phyloP scores from a whole-genome alignment of 805 yeast species.

The Candida manassasensis region DNA sequence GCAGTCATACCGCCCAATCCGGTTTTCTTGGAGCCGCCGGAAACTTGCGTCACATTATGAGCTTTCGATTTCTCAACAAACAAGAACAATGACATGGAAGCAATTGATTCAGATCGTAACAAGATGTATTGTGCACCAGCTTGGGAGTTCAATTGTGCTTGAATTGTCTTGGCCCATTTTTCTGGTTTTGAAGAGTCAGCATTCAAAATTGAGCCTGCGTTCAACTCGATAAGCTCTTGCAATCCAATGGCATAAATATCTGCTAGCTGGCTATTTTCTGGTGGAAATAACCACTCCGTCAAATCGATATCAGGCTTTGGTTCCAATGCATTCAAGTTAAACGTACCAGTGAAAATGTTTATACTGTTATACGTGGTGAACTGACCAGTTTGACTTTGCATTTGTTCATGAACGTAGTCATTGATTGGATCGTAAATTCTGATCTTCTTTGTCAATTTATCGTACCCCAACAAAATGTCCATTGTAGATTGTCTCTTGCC shows the following conservation, averaged over 20 bases:
- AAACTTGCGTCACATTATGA: conserved; percentile 65
- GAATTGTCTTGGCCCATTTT: conserved; percentile 73
- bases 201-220: conserved; percentile 83
- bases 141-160: conserved; percentile 52
- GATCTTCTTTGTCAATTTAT: conserved; percentile 62
- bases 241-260: conserved; percentile 87
- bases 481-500: conserved; percentile 85
- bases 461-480: conserved; percentile 79
- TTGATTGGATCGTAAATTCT: conserved; percentile 80
- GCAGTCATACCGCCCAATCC: conserved; percentile 97
- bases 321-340: conserved; percentile 73
- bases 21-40: conserved; percentile 92
- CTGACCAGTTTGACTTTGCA: conserved; percentile 43
- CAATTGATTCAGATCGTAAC: conserved; percentile 69
- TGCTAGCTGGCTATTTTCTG: conserved; percentile 48
- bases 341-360: conserved; percentile 75
- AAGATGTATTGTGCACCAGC: conserved; percentile 46
- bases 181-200: conserved; percentile 76
- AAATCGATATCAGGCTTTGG: conserved; percentile 49
- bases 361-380: conserved; percentile 62
- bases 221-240: conserved; percentile 90
- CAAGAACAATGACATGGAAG: conserved; percentile 60
- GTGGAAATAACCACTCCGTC: conserved; percentile 78
- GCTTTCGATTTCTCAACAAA: conserved; percentile 45
- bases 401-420: conserved; percentile 71